These are phyloP conservation scores for Tubosaeta brunneosetosa DNA, from an alignment of 768 basidiomycete species.

Conservation along the genomic window DNA sequence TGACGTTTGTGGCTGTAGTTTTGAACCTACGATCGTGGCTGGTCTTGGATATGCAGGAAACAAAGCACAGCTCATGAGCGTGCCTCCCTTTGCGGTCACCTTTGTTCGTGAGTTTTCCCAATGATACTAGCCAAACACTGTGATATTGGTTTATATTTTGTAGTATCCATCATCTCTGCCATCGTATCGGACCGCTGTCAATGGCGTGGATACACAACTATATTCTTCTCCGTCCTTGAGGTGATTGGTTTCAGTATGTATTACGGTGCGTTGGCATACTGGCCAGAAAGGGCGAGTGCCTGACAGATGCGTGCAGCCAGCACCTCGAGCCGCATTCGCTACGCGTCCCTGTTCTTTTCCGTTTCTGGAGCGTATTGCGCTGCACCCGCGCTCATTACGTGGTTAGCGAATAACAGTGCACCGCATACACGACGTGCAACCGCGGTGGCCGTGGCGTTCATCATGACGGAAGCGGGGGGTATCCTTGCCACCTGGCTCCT, in stretches of 20 bases:
- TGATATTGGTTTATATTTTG: neutral
- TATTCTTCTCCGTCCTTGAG: constrained; percentile 41
- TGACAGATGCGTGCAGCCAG: constrained; percentile 9
- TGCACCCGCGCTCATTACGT: constrained; percentile 52
- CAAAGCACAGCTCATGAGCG: constrained; percentile 57
- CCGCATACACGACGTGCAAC: constrained; percentile 57
- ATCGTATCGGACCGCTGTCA: constrained; percentile 50
- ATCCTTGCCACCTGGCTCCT: constrained; percentile 61
- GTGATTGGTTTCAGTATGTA: constrained; percentile 24
- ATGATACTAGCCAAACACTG: neutral
- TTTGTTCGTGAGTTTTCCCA: constrained; percentile 37
- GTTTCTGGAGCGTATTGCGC: constrained; percentile 47
- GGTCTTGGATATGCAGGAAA: constrained; percentile 53
- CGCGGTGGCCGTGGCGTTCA: constrained; percentile 51
- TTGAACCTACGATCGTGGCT: constrained; percentile 67
- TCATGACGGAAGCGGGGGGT: constrained; percentile 52
- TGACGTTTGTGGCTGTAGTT: constrained; percentile 42
- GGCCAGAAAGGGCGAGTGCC: neutral
- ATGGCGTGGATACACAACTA: constrained; percentile 45
- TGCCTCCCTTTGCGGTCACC: constrained; percentile 47
- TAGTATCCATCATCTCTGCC: constrained; percentile 38
- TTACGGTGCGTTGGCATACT: neutral
- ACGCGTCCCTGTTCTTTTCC: constrained; percentile 54
- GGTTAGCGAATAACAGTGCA: constrained; percentile 59
- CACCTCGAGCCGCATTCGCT: constrained; percentile 39